Conservation (phyloP, 2,329 filamentous ascomycete species). For the Alternaria consortialis region DNA sequence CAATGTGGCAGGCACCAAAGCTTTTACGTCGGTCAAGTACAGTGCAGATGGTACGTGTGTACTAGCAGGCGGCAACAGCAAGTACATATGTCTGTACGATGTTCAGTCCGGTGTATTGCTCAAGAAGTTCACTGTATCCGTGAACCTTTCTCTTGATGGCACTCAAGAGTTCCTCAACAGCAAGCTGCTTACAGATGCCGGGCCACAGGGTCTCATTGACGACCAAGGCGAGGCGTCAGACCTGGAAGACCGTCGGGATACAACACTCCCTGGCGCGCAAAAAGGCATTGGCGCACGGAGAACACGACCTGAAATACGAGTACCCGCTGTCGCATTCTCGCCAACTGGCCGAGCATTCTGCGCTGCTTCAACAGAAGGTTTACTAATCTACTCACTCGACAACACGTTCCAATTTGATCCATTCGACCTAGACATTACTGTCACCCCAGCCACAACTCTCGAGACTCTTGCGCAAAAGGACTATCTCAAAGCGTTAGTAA, state of each 20-base stretch:
- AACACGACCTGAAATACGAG: slow-evolving; percentile 81
- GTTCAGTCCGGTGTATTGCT: slow-evolving; percentile 88
- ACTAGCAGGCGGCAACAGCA: slow-evolving; percentile 92
- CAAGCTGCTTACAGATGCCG: slow-evolving; percentile 88
- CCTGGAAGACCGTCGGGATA: slow-evolving; percentile 82
- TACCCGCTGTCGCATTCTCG: slow-evolving; percentile 85
- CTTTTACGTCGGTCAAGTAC: slow-evolving; percentile 87
- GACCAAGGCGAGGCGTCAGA: slow-evolving; percentile 89
- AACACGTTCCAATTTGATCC: slow-evolving; percentile 87
- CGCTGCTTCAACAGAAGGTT: slow-evolving; percentile 90
- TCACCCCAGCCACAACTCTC: slow-evolving; percentile 77
- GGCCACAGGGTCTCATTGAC: slow-evolving; percentile 84
- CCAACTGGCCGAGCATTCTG: slow-evolving; percentile 92
- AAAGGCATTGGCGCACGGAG: slow-evolving; percentile 87
- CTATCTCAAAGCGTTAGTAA: slow-evolving; percentile 90
- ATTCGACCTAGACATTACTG: slow-evolving; percentile 92
- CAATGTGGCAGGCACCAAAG: slow-evolving; percentile 88
- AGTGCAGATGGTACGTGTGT: slow-evolving; percentile 92
- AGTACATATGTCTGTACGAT: slow-evolving; percentile 98
- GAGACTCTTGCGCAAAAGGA: slow-evolving; percentile 79
- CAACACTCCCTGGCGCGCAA: slow-evolving; percentile 82
- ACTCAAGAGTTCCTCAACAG: slow-evolving; percentile 98
- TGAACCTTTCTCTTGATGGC: slow-evolving; percentile 93
- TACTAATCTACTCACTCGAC: slow-evolving; percentile 93
- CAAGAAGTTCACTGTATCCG: slow-evolving; percentile 94